Evolutionary conservation across 192 early-diverging fungal species (phyloP).

Genomic region (Pilaira anomala): DNA sequence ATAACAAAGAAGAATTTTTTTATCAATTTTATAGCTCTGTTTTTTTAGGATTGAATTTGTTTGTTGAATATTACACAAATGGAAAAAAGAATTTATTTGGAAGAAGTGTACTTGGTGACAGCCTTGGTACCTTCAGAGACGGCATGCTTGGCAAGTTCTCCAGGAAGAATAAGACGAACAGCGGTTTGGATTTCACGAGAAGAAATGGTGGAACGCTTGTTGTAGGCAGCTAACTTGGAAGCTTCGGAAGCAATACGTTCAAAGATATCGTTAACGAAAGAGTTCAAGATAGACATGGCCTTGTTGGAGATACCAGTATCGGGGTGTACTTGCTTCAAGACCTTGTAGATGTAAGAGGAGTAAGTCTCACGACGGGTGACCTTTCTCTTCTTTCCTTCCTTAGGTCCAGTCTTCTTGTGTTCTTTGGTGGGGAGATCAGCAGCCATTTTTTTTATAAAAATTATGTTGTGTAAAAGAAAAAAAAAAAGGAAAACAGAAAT

Average conservation of each 20-base stretch:
- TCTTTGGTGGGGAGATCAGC: constrained; percentile 62
- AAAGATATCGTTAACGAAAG: constrained; percentile 97
- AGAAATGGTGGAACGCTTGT: constrained; percentile 94
- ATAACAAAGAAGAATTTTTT: neutral
- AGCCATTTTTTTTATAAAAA: constrained; percentile 32
- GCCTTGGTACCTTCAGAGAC: constrained; percentile 98
- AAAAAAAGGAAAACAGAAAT: constrained; percentile 16
- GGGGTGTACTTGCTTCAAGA: constrained; percentile 96
- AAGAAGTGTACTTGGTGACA: constrained; percentile 92
- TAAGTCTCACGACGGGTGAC: constrained; percentile 82
- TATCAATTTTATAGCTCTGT: neutral
- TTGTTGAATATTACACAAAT: constrained; percentile 7
- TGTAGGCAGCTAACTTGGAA: constrained; percentile 85
- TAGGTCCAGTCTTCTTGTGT: constrained; percentile 54
- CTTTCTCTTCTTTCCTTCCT: constrained; percentile 67
- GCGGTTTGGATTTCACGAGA: constrained; percentile 94
- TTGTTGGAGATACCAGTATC: constrained; percentile 97
- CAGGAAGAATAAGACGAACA: constrained; percentile 69
- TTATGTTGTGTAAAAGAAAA: constrained; percentile 25
- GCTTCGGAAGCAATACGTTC: constrained; percentile 88
- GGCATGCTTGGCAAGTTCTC: constrained; percentile 95
- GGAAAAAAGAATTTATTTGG: constrained; percentile 49
- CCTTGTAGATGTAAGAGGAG: constrained; percentile 96
- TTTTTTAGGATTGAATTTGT: constrained; percentile 2
- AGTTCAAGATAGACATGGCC: constrained; percentile 97